Evolutionary conservation across 768 basidiomycete genomes (phyloP), one percentile per base, ranked within the genome.

Genomic region (Lactarius trivialis): DNA sequence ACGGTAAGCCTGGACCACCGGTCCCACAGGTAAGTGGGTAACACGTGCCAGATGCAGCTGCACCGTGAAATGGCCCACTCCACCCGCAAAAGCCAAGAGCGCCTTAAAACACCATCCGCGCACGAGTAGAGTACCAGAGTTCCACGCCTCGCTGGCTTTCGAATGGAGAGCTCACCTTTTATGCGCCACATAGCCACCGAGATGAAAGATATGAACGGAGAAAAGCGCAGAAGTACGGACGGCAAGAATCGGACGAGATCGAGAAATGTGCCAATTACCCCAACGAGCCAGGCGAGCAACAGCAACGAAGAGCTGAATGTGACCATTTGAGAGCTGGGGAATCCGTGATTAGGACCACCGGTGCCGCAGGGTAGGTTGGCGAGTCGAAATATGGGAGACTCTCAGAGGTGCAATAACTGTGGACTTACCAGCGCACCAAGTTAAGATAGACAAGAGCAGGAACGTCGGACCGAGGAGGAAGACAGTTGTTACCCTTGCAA

Each of bases 81-180:
- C 79, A 88, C 0, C 86, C 88, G 69, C 88, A 89, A 71, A 87
- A 89, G 8, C 74, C 73, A 26, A 85, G 74, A 14, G 82, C 74
- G 67, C 86, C 80, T 66, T 90, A 88, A 34, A 91, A 75, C 51
- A 81, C 65, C 11, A 80, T 74, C 14, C 84, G 78, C 17, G 81
- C 84, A 3, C 74, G 66, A 26, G 80, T 76, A 19, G 82, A 81
- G 69, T 85, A 84, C 69, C 80, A 81, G 60, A 82, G 77, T 81
- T 84, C 88, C 88, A 90, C 14, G 83, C 78, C 61, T 84, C 75
- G 69, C 85, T 83, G 51, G 88, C 76, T 72, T 88, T 89, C 64
- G 81, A 76, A 64, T 85, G 84, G 60, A 90, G 78, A 36, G 84
- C 80, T 74, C 53, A 75, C 75, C 37, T 81, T 66, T 84, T 83